These are phyloP conservation scores for Ceratocystis harringtonii DNA, from an alignment of 2,329 filamentous ascomycete species.

Conservation along the genomic window DNA sequence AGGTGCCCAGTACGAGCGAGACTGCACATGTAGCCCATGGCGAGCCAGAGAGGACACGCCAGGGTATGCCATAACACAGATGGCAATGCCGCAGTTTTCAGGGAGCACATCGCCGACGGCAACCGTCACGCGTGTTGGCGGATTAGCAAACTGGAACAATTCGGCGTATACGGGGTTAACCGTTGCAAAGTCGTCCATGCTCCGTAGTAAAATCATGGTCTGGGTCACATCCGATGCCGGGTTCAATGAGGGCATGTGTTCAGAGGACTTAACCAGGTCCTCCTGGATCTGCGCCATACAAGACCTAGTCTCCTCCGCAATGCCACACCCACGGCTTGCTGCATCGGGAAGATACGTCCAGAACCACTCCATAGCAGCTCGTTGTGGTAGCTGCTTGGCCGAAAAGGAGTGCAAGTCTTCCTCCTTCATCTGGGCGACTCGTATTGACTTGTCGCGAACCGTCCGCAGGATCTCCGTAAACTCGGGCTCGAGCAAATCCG, in stretches of 20 bases:
- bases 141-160: conserved; percentile 63
- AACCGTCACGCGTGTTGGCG: conserved; percentile 72
- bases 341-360: conserved; percentile 28
- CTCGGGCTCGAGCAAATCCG: conserved; percentile 49
- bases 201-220: conserved; percentile 54
- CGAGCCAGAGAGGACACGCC: conserved; percentile 25
- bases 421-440: neutral
- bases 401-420: conserved; percentile 10
- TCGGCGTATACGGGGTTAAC: conserved; percentile 64
- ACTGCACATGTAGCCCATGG: conserved; percentile 73
- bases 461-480: conserved; percentile 34
- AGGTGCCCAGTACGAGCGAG: conserved; percentile 89
- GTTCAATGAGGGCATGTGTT: conserved; percentile 21
- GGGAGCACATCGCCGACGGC: conserved; percentile 58
- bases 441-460: conserved; percentile 20
- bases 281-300: conserved; percentile 32
- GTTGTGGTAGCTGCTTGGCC: conserved; percentile 13
- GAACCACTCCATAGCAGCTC: conserved; percentile 20
- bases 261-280: conserved; percentile 25
- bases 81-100: conserved; percentile 40
- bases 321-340: conserved; percentile 21
- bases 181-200: conserved; percentile 62
- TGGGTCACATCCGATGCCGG: conserved; percentile 34
- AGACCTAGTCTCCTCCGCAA: conserved; percentile 35
- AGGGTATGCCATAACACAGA: conserved; percentile 35